Conservation (phyloP, 73 alveolate genomes). For the Paramecium tetraurelia region DNA sequence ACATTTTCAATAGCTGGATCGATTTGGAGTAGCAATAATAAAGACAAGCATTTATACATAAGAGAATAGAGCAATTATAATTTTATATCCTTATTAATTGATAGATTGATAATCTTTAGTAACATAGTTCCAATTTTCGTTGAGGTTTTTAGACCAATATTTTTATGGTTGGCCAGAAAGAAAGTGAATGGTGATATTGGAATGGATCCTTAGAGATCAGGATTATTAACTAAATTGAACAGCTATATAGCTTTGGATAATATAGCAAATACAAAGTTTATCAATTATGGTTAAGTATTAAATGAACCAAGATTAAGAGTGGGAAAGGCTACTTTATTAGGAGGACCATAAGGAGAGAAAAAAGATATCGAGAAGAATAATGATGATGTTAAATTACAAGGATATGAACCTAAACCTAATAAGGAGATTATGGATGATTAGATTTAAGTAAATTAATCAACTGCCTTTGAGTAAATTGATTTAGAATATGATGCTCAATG, state of each 20-base stretch:
- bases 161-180: background rate
- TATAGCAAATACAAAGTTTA: slow-evolving; percentile 22
- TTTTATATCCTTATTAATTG: background rate
- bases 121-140: background rate
- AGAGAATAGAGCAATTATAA: background rate
- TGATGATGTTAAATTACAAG: background rate
- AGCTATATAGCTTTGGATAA: slow-evolving; percentile 42
- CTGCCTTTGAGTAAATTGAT: background rate
- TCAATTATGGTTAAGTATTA: background rate
- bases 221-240: background rate
- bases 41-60: background rate
- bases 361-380: background rate
- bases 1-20: slow-evolving; percentile 30
- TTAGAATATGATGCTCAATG: background rate
- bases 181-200: background rate
- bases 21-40: background rate
- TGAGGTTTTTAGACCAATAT: slow-evolving; percentile 16
- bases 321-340: background rate
- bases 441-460: background rate
- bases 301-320: background rate
- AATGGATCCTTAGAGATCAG: slow-evolving; percentile 43
- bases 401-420: background rate
- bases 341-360: background rate
- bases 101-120: background rate
- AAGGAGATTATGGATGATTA: slow-evolving; percentile 13